These are phyloP conservation scores for Evernia prunastri DNA, from an alignment of 495 filamentous ascomycete genomes.

Conservation along the genomic window DNA sequence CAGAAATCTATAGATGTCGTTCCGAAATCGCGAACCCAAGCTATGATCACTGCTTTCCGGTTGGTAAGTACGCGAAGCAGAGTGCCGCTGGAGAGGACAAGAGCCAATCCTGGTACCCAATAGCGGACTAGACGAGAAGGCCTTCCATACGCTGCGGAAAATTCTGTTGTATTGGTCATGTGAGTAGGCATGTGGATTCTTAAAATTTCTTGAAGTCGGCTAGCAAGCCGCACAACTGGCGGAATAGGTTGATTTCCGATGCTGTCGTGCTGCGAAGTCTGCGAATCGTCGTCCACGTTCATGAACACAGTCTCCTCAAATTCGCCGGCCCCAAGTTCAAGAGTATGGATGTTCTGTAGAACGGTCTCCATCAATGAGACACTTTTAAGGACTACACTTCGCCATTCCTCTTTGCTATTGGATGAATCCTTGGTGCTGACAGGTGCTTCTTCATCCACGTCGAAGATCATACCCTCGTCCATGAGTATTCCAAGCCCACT, in stretches of 20 bases:
- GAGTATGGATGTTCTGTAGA: conserved; percentile 49
- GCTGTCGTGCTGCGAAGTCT: conserved; percentile 34
- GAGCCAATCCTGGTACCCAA: conserved; percentile 64
- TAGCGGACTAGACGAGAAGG: conserved; percentile 74
- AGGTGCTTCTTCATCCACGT: conserved; percentile 37
- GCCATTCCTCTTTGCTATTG: conserved; percentile 58
- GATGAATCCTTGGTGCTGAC: conserved; percentile 36
- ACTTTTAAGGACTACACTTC: conserved; percentile 59
- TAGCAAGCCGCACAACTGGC: conserved; percentile 54
- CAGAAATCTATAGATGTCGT: conserved; percentile 80
- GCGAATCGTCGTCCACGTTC: conserved; percentile 54
- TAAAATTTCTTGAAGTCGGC: conserved; percentile 61
- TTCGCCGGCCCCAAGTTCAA: conserved; percentile 52
- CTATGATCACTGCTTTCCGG: conserved; percentile 61
- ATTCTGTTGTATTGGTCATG: conserved; percentile 37
- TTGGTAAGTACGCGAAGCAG: conserved; percentile 68
- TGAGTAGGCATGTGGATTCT: conserved; percentile 54
- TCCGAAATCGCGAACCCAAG: conserved; percentile 71
- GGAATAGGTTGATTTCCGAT: conserved; percentile 25
- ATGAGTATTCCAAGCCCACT: conserved; percentile 80
- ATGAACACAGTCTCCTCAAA: conserved; percentile 70
- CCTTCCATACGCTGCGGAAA: conserved; percentile 58
- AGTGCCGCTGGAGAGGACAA: conserved; percentile 73
- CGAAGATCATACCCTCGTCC: conserved; percentile 68
- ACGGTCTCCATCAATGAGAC: conserved; percentile 77